Evolutionary conservation across 2,329 filamentous ascomycete species (phyloP).

Genomic region (Cryphonectria nitschkei): DNA sequence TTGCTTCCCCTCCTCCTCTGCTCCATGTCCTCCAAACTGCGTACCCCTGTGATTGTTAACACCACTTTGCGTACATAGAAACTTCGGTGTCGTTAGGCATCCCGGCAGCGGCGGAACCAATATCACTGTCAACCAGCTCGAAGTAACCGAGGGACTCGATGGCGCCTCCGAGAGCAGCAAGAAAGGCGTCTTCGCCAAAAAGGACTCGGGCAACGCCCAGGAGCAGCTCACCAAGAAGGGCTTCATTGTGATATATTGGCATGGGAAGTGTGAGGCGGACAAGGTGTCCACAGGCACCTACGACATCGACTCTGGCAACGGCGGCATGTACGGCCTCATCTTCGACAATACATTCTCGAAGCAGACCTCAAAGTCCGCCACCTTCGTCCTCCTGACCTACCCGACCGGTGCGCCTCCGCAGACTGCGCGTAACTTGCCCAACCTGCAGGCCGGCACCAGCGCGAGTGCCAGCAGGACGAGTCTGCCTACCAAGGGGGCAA

Average conservation of each 20-base stretch:
- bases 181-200: conserved; percentile 54
- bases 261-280: conserved; percentile 94
- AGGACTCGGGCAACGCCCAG: conserved; percentile 63
- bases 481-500: conserved; percentile 48
- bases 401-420: conserved; percentile 81
- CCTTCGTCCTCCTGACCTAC: conserved; percentile 92
- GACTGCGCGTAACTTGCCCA: conserved; percentile 70
- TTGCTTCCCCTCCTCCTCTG: neutral
- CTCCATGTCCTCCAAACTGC: neutral
- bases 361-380: conserved; percentile 90
- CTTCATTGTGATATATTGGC: conserved; percentile 77
- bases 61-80: conserved; percentile 51
- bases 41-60: conserved; percentile 10
- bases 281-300: conserved; percentile 90
- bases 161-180: conserved; percentile 42
- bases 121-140: conserved; percentile 47
- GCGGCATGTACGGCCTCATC: conserved; percentile 93
- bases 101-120: conserved; percentile 70
- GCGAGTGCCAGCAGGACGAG: conserved; percentile 54
- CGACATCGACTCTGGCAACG: conserved; percentile 73
- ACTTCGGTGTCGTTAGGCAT: conserved; percentile 98
- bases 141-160: conserved; percentile 44
- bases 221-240: conserved; percentile 68
- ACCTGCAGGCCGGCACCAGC: conserved; percentile 49
- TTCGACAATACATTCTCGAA: conserved; percentile 99